Conservation (phyloP, 2,329 filamentous ascomycete genomes). For the Epichloe brachyelytri region DNA sequence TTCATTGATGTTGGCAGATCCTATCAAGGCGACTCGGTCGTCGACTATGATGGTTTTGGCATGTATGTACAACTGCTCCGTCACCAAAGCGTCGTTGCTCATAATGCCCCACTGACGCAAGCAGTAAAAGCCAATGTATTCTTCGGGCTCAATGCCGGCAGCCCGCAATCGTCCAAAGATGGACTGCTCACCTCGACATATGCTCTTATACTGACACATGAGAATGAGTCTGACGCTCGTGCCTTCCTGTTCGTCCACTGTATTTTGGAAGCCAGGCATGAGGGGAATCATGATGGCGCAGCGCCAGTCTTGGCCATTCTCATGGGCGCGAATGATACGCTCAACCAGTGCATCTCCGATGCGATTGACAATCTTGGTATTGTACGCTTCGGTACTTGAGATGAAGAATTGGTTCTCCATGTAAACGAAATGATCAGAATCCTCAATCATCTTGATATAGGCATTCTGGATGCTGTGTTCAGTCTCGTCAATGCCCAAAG, state of each 20-base stretch:
- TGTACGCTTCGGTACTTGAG: constrained; percentile 79
- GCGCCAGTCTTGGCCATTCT: constrained; percentile 80
- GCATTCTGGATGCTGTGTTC: constrained; percentile 95
- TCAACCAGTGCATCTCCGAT: constrained; percentile 93
- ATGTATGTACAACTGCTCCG: constrained; percentile 95
- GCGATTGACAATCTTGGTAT: constrained; percentile 76
- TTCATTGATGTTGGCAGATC: constrained; percentile 97
- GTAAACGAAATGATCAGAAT: constrained; percentile 94
- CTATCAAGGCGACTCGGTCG: constrained; percentile 84
- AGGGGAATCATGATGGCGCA: constrained; percentile 83
- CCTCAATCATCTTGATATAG: constrained; percentile 86
- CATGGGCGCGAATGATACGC: constrained; percentile 72
- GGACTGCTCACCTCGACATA: constrained; percentile 81
- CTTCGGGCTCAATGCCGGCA: constrained; percentile 76
- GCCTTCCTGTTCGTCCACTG: constrained; percentile 84
- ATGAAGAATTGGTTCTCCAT: constrained; percentile 99
- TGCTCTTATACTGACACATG: constrained; percentile 93
- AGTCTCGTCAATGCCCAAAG: constrained; percentile 71
- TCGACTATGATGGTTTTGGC: constrained; percentile 96
- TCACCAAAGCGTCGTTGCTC: constrained; percentile 71
- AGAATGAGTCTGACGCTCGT: constrained; percentile 92
- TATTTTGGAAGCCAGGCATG: constrained; percentile 98
- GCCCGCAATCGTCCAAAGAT: constrained; percentile 79
- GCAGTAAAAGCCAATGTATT: constrained; percentile 93
- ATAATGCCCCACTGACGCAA: constrained; percentile 87